Percentiles rank a stretch among this genome's conserved stretches.
Evolutionary conservation across 495 filamentous ascomycete species (phyloP).

Genomic region (Lasiosphaeris hirsuta): DNA sequence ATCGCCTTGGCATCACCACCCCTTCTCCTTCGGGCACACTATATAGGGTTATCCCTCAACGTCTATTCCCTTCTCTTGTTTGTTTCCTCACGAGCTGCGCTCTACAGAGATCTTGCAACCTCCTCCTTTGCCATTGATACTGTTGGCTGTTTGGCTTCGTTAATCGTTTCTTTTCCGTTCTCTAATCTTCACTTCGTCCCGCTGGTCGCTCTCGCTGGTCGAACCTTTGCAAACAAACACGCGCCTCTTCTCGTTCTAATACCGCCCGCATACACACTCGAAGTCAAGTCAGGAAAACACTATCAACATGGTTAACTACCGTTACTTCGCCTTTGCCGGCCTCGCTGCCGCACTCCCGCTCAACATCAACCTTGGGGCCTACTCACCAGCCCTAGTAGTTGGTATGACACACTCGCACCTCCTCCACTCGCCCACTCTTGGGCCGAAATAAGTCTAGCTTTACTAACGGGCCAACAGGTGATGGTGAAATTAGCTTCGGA

Average conservation of each 20-base stretch:
- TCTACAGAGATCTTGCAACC: conserved; percentile 15
- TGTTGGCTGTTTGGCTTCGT: conserved; percentile 21
- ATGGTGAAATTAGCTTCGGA: conserved; percentile 60
- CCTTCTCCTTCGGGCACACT: conserved; percentile 3
- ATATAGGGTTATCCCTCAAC: conserved; percentile 32
- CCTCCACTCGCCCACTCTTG: not conserved
- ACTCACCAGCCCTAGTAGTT: conserved; percentile 53
- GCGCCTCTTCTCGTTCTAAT: not conserved
- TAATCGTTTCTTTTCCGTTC: conserved; percentile 21
- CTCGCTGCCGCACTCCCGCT: conserved; percentile 50
- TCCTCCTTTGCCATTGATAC: conserved; percentile 18
- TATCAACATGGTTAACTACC: conserved; percentile 42
- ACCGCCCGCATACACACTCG: not conserved
- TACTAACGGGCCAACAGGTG: conserved; percentile 48
- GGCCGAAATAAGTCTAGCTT: not conserved
- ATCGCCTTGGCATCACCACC: conserved; percentile 19
- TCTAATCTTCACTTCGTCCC: conserved; percentile 21
- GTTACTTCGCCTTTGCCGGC: conserved; percentile 38
- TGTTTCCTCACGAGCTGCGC: conserved; percentile 38
- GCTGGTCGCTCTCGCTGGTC: conserved; percentile 41
- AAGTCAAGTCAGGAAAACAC: conserved; percentile 14
- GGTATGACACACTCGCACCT: conserved; percentile 15
- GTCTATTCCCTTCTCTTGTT: conserved; percentile 4
- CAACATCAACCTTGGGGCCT: conserved; percentile 60
- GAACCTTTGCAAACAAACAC: conserved; percentile 5